These are phyloP conservation scores for Tolypocladium endophyticum DNA, from an alignment of 2,329 filamentous ascomycete species.

Conservation along the genomic window DNA sequence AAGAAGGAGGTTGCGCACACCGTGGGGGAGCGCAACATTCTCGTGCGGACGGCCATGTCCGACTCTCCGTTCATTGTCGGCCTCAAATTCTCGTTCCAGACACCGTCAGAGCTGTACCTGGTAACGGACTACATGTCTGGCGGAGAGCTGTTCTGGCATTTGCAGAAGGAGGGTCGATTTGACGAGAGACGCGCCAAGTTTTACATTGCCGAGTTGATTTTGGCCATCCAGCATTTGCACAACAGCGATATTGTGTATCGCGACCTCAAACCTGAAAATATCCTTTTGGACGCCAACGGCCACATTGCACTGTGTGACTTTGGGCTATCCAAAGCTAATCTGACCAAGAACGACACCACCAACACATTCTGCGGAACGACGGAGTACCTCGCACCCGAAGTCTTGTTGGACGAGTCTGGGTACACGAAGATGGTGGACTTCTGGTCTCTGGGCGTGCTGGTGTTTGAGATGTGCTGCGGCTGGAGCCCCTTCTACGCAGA, in stretches of 20 bases:
- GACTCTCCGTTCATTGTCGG: conserved; percentile 97
- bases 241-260: conserved; percentile 97
- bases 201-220: conserved; percentile 94
- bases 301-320: conserved; percentile 98
- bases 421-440: conserved; percentile 99
- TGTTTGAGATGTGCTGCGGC: conserved; percentile 99
- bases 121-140: conserved; percentile 99
- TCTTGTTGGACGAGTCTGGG: conserved; percentile 87
- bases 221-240: conserved; percentile 90
- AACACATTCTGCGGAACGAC: conserved; percentile 99
- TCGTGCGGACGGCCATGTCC: conserved; percentile 89
- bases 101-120: conserved; percentile 90
- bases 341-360: conserved; percentile 94
- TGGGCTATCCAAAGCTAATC: conserved; percentile 90
- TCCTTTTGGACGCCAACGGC: conserved; percentile 89
- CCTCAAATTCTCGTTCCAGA: conserved; percentile 97
- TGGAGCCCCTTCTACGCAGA: conserved; percentile 99
- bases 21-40: conserved; percentile 90
- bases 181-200: conserved; percentile 93
- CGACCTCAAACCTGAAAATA: conserved; percentile 96
- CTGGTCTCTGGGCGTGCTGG: conserved; percentile 93
- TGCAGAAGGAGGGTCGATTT: conserved; percentile 94
- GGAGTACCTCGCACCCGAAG: conserved; percentile 92
- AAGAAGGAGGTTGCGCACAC: conserved; percentile 99
- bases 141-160: conserved; percentile 95